Evolutionary conservation across 805 yeast genomes (phyloP).

Genomic region (Ascoidea rubescens): DNA sequence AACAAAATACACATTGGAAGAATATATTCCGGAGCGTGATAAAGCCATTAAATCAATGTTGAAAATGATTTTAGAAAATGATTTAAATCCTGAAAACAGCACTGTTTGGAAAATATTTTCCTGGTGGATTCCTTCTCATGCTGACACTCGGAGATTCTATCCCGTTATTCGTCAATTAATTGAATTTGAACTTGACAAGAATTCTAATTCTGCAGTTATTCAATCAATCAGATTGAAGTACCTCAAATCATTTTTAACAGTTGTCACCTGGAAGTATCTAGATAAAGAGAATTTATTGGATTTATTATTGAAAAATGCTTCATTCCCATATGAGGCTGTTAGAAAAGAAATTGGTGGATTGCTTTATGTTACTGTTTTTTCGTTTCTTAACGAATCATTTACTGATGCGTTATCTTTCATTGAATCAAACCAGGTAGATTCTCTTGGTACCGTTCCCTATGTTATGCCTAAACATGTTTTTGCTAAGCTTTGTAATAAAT

Average conservation of each 20-base stretch:
- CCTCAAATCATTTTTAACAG: constrained; percentile 33
- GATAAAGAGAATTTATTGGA: constrained; percentile 29
- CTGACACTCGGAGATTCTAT: constrained; percentile 49
- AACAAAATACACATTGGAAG: constrained; percentile 26
- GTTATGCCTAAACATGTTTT: constrained; percentile 19
- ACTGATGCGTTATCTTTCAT: constrained; percentile 25
- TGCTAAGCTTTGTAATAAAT: constrained; percentile 25
- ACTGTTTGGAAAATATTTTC: constrained; percentile 65
- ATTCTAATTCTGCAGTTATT: constrained; percentile 47
- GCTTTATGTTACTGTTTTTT: constrained; percentile 25
- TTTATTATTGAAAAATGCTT: constrained; percentile 29
- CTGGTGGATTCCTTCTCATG: constrained; percentile 58
- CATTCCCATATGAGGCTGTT: constrained; percentile 62
- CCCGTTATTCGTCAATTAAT: constrained; percentile 26
- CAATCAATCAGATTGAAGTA: constrained; percentile 49
- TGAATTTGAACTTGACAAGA: constrained; percentile 24
- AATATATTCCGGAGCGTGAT: constrained; percentile 26
- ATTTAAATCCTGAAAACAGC: constrained; percentile 59
- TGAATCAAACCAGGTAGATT: constrained; percentile 19
- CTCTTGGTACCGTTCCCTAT: constrained; percentile 22
- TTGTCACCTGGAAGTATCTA: constrained; percentile 42
- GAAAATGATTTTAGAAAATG: constrained; percentile 31
- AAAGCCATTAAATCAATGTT: constrained; percentile 30
- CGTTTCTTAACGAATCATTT: constrained; percentile 28
- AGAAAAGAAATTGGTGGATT: constrained; percentile 53